Percentiles rank a stretch among this genome's conserved stretches.
These are phyloP conservation scores for Eurotiales sp. DNA, from an alignment of 2,329 filamentous ascomycete species.

Conservation along the genomic window DNA sequence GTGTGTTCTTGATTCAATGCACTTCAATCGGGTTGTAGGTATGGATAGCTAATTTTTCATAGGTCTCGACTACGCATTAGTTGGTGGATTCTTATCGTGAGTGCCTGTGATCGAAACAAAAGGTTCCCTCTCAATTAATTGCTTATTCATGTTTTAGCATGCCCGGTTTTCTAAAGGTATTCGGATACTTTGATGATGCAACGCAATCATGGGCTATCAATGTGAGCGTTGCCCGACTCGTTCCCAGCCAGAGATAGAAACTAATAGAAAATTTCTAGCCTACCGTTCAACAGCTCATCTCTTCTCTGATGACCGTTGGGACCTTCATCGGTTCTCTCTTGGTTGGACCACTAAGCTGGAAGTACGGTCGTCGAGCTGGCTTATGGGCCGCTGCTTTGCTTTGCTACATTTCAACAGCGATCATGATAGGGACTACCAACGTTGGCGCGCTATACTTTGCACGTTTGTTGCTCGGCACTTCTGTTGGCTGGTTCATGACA, in stretches of 20 bases:
- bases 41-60: no score
- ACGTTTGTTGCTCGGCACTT: neutral
- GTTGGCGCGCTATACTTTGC: conserved; percentile 8
- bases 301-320: conserved; percentile 7
- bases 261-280: neutral
- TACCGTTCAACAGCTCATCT: conserved; percentile 7
- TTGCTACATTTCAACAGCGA: conserved; percentile 1
- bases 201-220: conserved; percentile 1
- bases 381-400: neutral
- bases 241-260: neutral
- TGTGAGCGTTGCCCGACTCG: neutral
- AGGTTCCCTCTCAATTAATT: neutral
- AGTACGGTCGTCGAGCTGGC: neutral
- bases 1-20: neutral
- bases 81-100: conserved; percentile 8
- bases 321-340: conserved; percentile 4
- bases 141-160: neutral
- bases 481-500: conserved; percentile 8
- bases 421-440: conserved; percentile 1
- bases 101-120: neutral
- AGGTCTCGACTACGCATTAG: conserved; percentile 8
- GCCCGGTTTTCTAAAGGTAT: conserved; percentile 6
- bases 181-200: conserved; percentile 4
- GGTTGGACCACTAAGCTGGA: conserved; percentile 5
- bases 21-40: no score